Base-by-base conservation (phyloP, 148 eudicot genomes). In the Vaccinium vitisidaea region DNA sequence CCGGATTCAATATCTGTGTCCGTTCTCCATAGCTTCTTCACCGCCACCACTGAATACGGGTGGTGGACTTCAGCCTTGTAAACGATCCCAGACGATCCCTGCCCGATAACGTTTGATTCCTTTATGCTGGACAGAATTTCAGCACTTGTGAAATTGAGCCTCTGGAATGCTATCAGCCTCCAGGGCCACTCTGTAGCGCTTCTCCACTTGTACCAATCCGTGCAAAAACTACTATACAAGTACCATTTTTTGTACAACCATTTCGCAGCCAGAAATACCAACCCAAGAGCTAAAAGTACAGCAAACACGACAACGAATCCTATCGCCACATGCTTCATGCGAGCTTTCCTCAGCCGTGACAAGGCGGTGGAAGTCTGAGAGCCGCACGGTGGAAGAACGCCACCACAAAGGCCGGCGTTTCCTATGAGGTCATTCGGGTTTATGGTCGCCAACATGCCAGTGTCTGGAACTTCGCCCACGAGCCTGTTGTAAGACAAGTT, bases 141-240 rank as follows among this genome's bases (percentile, higher is more conserved):
- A 14, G 83, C 83, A 83, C 93, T 91, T 0, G 91, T 92, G 89
- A 97, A 97, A 27, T 87, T 87, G 36, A 93, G 92, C 87, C 93
- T 92, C 87, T 95, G 98, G 85, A 95, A 95, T 46, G 96, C 95
- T 91, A 92, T 90, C 39, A 95, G 77, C 78, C 98, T 93, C 98
- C 98, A 95, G 0, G 99, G 99, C 98, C 95, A 94, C 11, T 89
- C 93, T 6, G 92, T 87, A 18, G 80, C 85, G 30, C 90, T 86
- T 65, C 77, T 69, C 74, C 74, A 84, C 80, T 91, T 95, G 79
- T 75, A 86, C 46, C 92, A 91, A 81, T 92, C 94, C 83, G 89
- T 90, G 18, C 93, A 96, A 71, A 96, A 96, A 32, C 91, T 86
- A 11, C 94, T 91, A 21, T 89, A 87, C 13, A 91, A 83, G 77